phyloP scores from a whole-genome alignment of 441 rosid genomes.

The Bocquillonia castaneifolia region DNA sequence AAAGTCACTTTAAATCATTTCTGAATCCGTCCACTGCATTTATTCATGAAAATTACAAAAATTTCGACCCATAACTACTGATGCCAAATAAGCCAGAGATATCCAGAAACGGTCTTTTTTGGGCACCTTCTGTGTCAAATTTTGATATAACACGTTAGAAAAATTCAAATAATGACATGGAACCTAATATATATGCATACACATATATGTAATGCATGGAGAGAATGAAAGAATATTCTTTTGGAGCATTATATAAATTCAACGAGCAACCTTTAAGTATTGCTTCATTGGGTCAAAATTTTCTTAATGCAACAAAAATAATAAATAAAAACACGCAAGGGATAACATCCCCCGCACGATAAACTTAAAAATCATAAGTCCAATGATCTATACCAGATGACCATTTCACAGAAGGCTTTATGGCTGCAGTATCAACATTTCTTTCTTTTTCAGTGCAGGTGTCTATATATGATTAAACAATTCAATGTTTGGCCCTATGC shows the following conservation, averaged over 20 bases:
- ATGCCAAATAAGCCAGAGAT: too few species aligned
- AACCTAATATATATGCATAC: too few species aligned
- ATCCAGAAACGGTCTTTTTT: not conserved
- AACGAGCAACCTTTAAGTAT: not conserved
- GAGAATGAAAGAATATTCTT: not conserved
- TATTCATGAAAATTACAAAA: too few species aligned
- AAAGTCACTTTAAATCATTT: too few species aligned
- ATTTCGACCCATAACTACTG: too few species aligned
- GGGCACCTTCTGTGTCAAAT: not conserved
- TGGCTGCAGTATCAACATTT: slow-evolving; percentile 13
- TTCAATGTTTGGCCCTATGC: not conserved
- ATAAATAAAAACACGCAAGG: too few species aligned
- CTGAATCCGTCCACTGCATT: too few species aligned
- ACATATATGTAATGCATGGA: too few species aligned
- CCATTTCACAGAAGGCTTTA: not conserved
- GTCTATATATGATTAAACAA: slow-evolving; percentile 16
- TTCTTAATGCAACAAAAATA: not conserved
- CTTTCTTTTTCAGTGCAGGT: not conserved
- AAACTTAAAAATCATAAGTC: not conserved
- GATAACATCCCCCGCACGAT: not conserved
- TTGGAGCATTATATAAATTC: not conserved
- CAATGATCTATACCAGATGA: not conserved
- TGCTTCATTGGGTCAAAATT: not conserved
- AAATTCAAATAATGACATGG: too few species aligned
- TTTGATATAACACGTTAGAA: too few species aligned